Evolutionary conservation across 2,329 filamentous ascomycete genomes (phyloP).

Genomic region (Cryphonectria naterciae): DNA sequence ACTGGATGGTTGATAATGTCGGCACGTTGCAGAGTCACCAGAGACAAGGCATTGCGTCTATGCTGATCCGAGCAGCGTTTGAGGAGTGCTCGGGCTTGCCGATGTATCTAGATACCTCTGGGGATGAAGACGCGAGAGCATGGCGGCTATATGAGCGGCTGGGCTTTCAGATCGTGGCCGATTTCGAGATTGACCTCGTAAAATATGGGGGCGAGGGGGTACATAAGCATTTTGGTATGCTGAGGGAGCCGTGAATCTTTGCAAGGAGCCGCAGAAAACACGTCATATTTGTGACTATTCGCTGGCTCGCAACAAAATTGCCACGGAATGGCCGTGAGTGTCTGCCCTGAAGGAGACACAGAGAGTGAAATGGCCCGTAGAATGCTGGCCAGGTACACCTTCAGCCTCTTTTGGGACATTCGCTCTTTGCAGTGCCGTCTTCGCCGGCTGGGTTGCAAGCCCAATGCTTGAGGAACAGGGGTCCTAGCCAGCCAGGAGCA

Average conservation of each 20-base stretch:
- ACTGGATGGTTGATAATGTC: conserved; percentile 22
- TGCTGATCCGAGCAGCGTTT: conserved; percentile 11
- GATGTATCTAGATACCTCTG: conserved; percentile 22
- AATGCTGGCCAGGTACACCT: too few species aligned
- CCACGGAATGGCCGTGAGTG: background rate
- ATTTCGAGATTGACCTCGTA: conserved; percentile 17
- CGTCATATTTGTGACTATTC: background rate
- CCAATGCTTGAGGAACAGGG: background rate
- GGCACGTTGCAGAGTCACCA: conserved; percentile 19
- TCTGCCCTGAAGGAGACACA: background rate
- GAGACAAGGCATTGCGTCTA: conserved; percentile 13
- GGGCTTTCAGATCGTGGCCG: conserved; percentile 14
- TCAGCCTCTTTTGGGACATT: background rate
- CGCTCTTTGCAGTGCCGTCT: background rate
- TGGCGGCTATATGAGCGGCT: conserved; percentile 22
- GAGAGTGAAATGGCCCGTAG: background rate
- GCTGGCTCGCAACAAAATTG: background rate
- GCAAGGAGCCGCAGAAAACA: background rate
- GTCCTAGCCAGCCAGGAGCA: background rate
- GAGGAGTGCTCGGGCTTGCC: conserved; percentile 16
- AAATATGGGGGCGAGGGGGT: conserved; percentile 2
- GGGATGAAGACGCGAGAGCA: conserved; percentile 19
- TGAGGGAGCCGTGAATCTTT: conserved; percentile 7
- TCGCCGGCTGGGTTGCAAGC: background rate
- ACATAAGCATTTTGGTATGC: conserved; percentile 18